Evolutionary conservation across 1,284 basidiomycete genomes (phyloP), one percentile per base, ranked within the genome.

Genomic region (Ustilago hordei): DNA sequence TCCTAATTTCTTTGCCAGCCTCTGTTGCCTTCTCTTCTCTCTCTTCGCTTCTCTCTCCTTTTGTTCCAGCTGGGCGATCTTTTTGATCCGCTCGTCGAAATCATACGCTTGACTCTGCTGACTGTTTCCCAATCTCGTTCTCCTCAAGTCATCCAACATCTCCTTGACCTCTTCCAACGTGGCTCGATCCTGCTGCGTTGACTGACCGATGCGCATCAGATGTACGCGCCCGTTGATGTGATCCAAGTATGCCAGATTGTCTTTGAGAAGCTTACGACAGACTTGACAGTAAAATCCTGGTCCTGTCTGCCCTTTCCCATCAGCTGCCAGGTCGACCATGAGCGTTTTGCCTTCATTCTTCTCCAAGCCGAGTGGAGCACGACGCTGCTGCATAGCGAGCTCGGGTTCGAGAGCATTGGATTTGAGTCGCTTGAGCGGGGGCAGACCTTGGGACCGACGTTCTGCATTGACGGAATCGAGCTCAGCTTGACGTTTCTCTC

Each of bases 191-290:
- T 97, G 90, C 71, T 92, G 92, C 9, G 96, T 99, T 1, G 93
- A 94, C 87, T 99, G 97, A 23, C 96, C 97, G n/a, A 99, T 86
- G 36, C 90, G 90, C 60, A 94, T 91, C 56, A 99, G 88, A 89
- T 99, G 97, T 71, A 91, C 91, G 88, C 95, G 90, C 55, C 93
- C 92, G 87, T 99, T 99, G 65, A 99, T 91, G 86, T 99, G 97
- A 86, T 99, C 96, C 57, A 99, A 88, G 86, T 98, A 99, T 1
- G 91, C 93, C 32, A 92, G 90, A 69, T 92, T 95, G 85, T 99
- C 96, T 87, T 97, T 98, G 87, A 94, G 93, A 23, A 93, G 97
- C 78, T 94, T 89, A 7, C 77, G 73, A 59, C 84, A 85, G 13
- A 78, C 55, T 17, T 84, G 78, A 68, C 84, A 85, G 91, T 81